Evolutionary conservation across 305 asterid species (phyloP), one percentile per base, ranked within the genome.

Genomic region (Fraxinus albicans): DNA sequence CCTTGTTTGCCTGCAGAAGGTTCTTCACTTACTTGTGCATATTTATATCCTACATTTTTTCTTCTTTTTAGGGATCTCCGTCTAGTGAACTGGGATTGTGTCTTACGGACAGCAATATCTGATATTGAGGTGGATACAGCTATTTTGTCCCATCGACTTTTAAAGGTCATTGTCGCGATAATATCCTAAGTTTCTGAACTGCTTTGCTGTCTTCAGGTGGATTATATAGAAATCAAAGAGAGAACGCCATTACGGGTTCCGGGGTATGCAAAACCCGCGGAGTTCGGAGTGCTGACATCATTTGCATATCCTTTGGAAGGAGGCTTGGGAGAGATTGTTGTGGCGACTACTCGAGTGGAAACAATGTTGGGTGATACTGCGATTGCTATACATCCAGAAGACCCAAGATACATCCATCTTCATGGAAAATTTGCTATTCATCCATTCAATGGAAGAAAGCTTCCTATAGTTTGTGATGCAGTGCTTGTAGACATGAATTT

Each of bases 341-440:
- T 96, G 87, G 99, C 99, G 8, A 96, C 99, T 79, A 96, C 99
- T 7, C 90, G 99, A 80, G 91, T 94, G 84, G 99, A 96, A 86
- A 96, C 99, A 80, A 93, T 94, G 99, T 93, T 96, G 77, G 99
- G 99, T 63, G 99, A 94, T 85, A 91, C 99, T 55, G 99, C 99
- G 17, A 92, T 96, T 85, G 98, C 99, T 38, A 85, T 96, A 80
- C 99, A 96, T 89, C 98, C 98, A 8, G 87, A 94, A 80, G 99
- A 96, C 84, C 81, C 87, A 72, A 89, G 97, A 89, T 96, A 96
- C 89, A 89, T 78, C 70, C 92, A 93, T 90, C 91, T 96, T 85
- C 99, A 96, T 55, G 97, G 97, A 78, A 95, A 90, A 85, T 92
- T 82, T 77, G 99, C 96, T 2, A 60, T 93, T 65, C 99, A 96